Percentiles rank a stretch among this genome's conserved stretches.
Conservation (phyloP, 306 rosid species). For the Cotoneaster glaucophyllus region DNA sequence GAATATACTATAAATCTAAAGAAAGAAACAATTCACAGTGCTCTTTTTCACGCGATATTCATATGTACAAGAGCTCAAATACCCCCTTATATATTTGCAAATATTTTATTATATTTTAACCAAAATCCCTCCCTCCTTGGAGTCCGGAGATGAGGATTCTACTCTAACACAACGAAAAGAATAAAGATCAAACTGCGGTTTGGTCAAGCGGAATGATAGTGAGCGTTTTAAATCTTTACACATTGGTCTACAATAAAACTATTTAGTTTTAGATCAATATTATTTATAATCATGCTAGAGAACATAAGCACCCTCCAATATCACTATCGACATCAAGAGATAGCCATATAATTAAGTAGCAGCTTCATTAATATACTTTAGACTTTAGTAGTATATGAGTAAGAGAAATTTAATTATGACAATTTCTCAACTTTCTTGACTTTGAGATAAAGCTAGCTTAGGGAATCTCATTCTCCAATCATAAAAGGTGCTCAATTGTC, state of each 20-base stretch:
- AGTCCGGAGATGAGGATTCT: too few relatives aligned
- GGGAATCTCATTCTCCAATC: constrained; percentile 6
- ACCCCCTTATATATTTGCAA: too few relatives aligned
- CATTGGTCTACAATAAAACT: not conserved
- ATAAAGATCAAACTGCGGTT: too few relatives aligned
- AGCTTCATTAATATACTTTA: not conserved
- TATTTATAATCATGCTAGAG: constrained; percentile 4
- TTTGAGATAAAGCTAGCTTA: constrained; percentile 18
- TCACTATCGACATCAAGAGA: not conserved
- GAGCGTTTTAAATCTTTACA: not conserved
- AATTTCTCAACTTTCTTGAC: constrained; percentile 12
- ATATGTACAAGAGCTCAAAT: too few relatives aligned
- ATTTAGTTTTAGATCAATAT: constrained; percentile 5
- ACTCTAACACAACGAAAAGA: too few relatives aligned
- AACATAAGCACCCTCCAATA: not conserved
- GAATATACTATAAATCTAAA: too few relatives aligned
- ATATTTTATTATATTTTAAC: too few relatives aligned
- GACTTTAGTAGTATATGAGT: not conserved
- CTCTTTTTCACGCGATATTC: too few relatives aligned
- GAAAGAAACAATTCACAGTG: too few relatives aligned
- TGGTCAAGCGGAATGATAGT: too few relatives aligned
- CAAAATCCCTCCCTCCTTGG: too few relatives aligned
- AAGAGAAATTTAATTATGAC: not conserved
- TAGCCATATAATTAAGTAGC: not conserved
- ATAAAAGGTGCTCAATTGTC: not conserved